Evolutionary conservation across 495 filamentous ascomycete species (phyloP).

Genomic region (Parathielavia appendiculata): DNA sequence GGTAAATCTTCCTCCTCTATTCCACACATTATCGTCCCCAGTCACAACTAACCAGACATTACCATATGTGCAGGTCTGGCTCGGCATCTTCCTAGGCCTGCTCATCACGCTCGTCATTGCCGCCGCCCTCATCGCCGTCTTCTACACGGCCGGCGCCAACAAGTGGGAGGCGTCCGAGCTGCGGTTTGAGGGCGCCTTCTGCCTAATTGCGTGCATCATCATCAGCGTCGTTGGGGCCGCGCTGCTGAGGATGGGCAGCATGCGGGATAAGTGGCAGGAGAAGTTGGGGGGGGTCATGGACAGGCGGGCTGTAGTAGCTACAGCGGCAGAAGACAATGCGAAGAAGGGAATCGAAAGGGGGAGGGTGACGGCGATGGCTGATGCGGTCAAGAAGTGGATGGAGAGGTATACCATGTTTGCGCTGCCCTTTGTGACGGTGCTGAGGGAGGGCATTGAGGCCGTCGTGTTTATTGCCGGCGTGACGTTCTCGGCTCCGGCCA

Average conservation of each 20-base stretch:
- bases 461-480: constrained; percentile 81
- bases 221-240: constrained; percentile 75
- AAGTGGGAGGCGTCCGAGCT: constrained; percentile 61
- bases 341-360: not conserved
- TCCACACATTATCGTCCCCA: not conserved
- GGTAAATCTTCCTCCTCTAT: constrained; percentile 39
- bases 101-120: constrained; percentile 64
- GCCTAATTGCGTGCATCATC: constrained; percentile 64
- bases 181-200: constrained; percentile 75
- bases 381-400: constrained; percentile 50
- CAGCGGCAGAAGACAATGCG: constrained; percentile 31
- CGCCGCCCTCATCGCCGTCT: constrained; percentile 69
- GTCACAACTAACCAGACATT: not conserved
- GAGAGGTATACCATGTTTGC: constrained; percentile 80
- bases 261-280: constrained; percentile 78
- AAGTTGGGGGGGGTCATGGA: constrained; percentile 50
- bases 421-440: constrained; percentile 76
- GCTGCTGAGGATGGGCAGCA: constrained; percentile 73
- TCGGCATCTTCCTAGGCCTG: constrained; percentile 58
- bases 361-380: constrained; percentile 32
- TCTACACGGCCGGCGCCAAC: constrained; percentile 66
- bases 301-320: constrained; percentile 56
- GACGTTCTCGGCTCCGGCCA: constrained; percentile 65
- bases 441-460: constrained; percentile 77
- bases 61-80: too few relatives aligned